Base-by-base conservation (phyloP, 768 basidiomycete genomes). In the Gymnopilus dilepis region DNA sequence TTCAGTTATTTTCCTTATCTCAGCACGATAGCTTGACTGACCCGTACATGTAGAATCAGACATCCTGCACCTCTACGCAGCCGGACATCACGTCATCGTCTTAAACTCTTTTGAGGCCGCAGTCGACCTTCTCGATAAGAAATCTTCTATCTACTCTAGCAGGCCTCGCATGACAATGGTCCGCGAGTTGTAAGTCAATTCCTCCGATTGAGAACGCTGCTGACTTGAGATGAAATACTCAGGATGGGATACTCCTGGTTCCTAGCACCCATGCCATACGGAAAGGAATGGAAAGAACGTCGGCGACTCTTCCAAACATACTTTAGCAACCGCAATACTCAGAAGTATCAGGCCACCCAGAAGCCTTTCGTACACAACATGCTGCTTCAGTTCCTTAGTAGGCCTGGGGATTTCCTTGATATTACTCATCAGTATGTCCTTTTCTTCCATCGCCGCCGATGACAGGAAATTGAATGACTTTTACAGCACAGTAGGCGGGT, bases 401-500 rank as follows among this genome's bases (percentile, higher is more conserved):
- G 33, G 12, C 40, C 40, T 7, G 21, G 28, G 4, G 54, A 55
- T 15, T 40, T 37, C 15, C 9, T 37, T 37, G 34, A 37, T 15
- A 37, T 37, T 15, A 37, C 34, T 37, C 15, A 11, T 21, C 24
- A 21, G 45, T 30, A 12, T 48, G 21, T 34, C 26, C 11, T 21
- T 45, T n/a, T 1, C 5, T 26, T 48, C 22, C 2, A 34, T 28
- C 37, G 15, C 4, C 21, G 21, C 19, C 33, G 22, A 6, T 11
- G 22, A 12, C 8, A 15, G 8, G 6, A 9, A 6, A 13, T 26
- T 2, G 3, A 15, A 4, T 19, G 24, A 26, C 40, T 34, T 45
- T 12, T 45, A 50, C 13, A 72, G 74, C 15, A 37, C 15, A 15
- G 34, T 37, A 8, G 34, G 34, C 34, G 34, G 34, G 15, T 37